phyloP scores from a whole-genome alignment of 139 green algal genomes.

The Ettlia oleoabundans region DNA sequence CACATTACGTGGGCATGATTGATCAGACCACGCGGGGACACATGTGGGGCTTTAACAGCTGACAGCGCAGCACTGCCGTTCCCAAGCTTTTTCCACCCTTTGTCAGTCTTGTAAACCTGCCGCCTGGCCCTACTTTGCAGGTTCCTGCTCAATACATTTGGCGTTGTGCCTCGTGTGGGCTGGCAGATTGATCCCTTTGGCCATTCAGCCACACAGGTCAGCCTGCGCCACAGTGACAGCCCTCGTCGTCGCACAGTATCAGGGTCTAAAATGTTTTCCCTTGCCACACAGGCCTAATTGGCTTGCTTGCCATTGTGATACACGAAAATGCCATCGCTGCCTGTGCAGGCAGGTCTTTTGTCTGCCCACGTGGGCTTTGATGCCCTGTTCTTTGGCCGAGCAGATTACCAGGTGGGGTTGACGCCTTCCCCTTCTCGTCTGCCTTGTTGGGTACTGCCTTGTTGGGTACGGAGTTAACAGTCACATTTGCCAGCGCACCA shows the following conservation, averaged over 20 bases:
- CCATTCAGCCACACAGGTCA: constrained; percentile 80
- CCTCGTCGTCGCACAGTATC: no score
- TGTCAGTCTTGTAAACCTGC: background rate
- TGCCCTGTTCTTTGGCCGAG: constrained; percentile 85
- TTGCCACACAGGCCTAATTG: no score
- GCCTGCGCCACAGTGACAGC: no score
- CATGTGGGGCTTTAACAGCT: constrained; percentile 39
- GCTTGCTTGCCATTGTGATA: background rate
- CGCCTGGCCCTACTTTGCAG: constrained; percentile 30
- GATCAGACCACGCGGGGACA: constrained; percentile 90
- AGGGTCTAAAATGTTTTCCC: no score
- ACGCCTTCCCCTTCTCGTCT: background rate
- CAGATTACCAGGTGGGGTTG: constrained; percentile 79
- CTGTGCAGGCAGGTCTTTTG: constrained; percentile 86
- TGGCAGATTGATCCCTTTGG: constrained; percentile 97
- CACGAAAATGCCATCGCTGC: constrained; percentile 91
- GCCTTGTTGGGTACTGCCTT: background rate
- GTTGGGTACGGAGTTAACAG: background rate
- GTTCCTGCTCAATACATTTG: constrained; percentile 74
- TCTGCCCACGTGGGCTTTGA: constrained; percentile 75
- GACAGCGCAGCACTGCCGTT: background rate
- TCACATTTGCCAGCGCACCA: no score
- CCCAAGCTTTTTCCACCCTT: background rate
- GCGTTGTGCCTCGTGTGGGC: constrained; percentile 60
- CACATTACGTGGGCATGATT: constrained; percentile 87